Conservation (phyloP, 208 protist genomes). For the Willaertia magna region DNA sequence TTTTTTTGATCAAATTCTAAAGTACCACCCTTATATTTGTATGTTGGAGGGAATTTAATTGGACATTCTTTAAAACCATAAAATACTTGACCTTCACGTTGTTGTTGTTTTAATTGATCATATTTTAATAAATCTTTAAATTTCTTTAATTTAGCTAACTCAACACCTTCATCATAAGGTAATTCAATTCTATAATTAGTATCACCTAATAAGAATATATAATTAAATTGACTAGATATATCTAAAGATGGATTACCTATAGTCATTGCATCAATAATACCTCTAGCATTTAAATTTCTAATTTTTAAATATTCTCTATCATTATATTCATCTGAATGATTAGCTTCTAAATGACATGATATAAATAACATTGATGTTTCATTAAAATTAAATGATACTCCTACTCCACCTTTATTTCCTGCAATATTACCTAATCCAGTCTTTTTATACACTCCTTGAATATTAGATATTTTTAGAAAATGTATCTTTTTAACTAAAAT, state of each 20-base stretch:
- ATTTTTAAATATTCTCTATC: not conserved
- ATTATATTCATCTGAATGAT: conserved; percentile 16
- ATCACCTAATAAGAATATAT: conserved; percentile 40
- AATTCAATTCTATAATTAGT: conserved; percentile 54
- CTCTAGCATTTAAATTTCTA: conserved; percentile 30
- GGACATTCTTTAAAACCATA: not conserved
- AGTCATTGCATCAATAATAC: conserved; percentile 32
- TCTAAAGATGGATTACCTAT: conserved; percentile 28
- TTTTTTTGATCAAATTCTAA: not conserved
- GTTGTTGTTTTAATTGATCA: conserved; percentile 47
- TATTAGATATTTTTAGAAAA: conserved; percentile 39
- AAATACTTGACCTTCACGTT: not conserved
- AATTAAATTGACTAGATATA: conserved; percentile 34
- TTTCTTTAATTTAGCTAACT: conserved; percentile 28
- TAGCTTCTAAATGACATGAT: conserved; percentile 33
- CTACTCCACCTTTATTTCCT: conserved; percentile 39
- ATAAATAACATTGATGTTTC: conserved; percentile 37
- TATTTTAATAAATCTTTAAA: conserved; percentile 43
- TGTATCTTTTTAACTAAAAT: conserved; percentile 25
- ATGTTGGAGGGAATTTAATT: not conserved
- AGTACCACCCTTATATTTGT: not conserved
- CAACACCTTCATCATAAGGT: conserved; percentile 52
- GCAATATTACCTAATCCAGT: conserved; percentile 25
- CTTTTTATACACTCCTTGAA: conserved; percentile 31
- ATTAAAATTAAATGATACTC: conserved; percentile 31